Percentiles rank a stretch among this genome's conserved stretches.
Conservation (phyloP, 2,329 filamentous ascomycete genomes). For the Lachnellula suecica region DNA sequence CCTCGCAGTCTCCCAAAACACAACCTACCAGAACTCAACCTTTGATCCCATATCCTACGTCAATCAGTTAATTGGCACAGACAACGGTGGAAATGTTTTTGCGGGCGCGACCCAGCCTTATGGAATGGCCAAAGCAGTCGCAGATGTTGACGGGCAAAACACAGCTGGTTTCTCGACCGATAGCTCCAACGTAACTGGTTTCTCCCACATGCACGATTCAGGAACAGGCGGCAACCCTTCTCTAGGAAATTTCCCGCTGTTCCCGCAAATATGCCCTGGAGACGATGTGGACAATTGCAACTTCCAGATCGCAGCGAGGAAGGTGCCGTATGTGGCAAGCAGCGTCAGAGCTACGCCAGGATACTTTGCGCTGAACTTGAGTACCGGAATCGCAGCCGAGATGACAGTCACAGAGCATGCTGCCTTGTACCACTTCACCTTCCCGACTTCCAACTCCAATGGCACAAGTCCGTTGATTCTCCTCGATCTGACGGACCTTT, state of each 20-base stretch:
- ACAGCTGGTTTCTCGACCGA: conserved; percentile 55
- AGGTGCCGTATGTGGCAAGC: conserved; percentile 38
- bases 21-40: neutral
- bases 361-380: conserved; percentile 61
- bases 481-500: conserved; percentile 64
- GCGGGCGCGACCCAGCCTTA: conserved; percentile 54
- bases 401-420: conserved; percentile 67
- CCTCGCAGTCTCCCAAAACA: neutral
- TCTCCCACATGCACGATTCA: conserved; percentile 40
- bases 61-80: conserved; percentile 6
- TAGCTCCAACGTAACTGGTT: conserved; percentile 36
- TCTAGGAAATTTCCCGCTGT: conserved; percentile 72
- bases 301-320: conserved; percentile 51
- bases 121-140: conserved; percentile 50
- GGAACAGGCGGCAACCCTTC: conserved; percentile 54
- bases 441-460: conserved; percentile 44
- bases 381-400: conserved; percentile 57
- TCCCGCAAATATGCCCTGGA: conserved; percentile 62
- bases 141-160: conserved; percentile 53
- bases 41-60: neutral
- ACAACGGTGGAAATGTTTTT: conserved; percentile 45
- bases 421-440: conserved; percentile 65
- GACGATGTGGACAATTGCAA: conserved; percentile 62
- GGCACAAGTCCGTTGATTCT: conserved; percentile 54
- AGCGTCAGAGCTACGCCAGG: conserved; percentile 60